Evolutionary conservation across 2,329 filamentous ascomycete genomes (phyloP), one percentile per base, ranked within the genome.

Genomic region (Claviceps purpurea): DNA sequence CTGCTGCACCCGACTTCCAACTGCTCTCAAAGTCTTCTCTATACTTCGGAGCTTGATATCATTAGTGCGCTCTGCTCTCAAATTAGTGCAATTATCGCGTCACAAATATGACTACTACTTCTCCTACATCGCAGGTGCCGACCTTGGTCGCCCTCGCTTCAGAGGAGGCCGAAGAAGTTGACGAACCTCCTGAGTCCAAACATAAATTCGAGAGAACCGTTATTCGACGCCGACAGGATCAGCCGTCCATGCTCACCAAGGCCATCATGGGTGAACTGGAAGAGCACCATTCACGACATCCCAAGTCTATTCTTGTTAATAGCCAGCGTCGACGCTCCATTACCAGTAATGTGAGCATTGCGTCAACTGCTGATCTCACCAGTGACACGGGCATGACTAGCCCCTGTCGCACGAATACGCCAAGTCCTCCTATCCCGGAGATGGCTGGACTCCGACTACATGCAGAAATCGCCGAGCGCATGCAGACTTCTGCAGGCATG

Each of bases 311-410:
- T 44, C 59, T 68, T 42, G 58, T 61, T n/a, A 62, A 60, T 50
- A 65, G 63, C 22, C 65, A 68, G 38, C 70, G 77, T 54, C 71
- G 76, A 59, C 74, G 81, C 54, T 91, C 86, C 55, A 82, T 85
- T 60, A 85, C 83, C 65, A 94, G 88, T 73, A 91, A 84, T 63
- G 73, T 82, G 58, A 95, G 89, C 69, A 70, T 85, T 54, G 77
- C 87, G 46, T 95, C 90, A 1, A 94, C 89, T 3, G 87, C 87
- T 40, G 91, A 96, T 58, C 75, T 97, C 53, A 96, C 89, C n/a
- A 96, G 90, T 68, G 93, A 96, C 62, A 93, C 87, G 53, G 90
- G 88, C 54, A 72, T 94, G 54, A 95, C 90, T 18, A 96, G 89
- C 61, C 89, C 91, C 43, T 85, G 88, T n/a, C 77, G 89, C 52